These are phyloP conservation scores for Citeromyces hawaiiensis DNA, from an alignment of 1,139 yeast species.

Conservation along the genomic window DNA sequence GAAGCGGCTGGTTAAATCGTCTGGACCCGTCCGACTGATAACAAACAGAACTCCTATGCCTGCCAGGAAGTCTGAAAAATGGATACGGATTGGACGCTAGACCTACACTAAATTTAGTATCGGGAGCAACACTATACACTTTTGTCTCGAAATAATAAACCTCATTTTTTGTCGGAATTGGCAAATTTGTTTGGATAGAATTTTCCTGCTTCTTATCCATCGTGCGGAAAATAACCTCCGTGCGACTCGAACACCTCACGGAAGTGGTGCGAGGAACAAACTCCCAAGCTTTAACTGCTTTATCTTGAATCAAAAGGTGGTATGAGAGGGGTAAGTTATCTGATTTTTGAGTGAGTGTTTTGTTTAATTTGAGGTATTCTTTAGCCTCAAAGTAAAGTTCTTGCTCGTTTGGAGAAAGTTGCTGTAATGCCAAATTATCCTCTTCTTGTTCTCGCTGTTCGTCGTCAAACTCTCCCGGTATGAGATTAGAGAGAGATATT, in stretches of 20 bases:
- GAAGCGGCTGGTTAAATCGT: constrained; percentile 37
- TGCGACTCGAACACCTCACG: constrained; percentile 50
- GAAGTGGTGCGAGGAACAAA: constrained; percentile 62
- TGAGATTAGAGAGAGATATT: constrained; percentile 20
- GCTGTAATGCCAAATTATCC: constrained; percentile 45
- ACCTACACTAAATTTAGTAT: constrained; percentile 26
- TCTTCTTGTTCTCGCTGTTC: constrained; percentile 55
- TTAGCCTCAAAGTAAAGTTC: constrained; percentile 68
- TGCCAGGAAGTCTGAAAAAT: constrained; percentile 45
- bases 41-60: constrained; percentile 31
- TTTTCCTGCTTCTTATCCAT: constrained; percentile 53
- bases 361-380: constrained; percentile 39
- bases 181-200: constrained; percentile 73
- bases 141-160: constrained; percentile 88
- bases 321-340: constrained; percentile 29
- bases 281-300: constrained; percentile 90
- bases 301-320: constrained; percentile 65
- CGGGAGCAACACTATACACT: constrained; percentile 44
- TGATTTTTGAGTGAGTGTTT: constrained; percentile 32
- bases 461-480: constrained; percentile 49
- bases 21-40: constrained; percentile 43
- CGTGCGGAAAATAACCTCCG: constrained; percentile 58
- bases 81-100: constrained; percentile 40
- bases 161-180: constrained; percentile 75
- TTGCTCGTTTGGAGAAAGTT: constrained; percentile 58